A percentile compares a stretch with the other conserved stretches of the same genome.
Conservation (phyloP, 2,329 filamentous ascomycete genomes). For the Didymella segeticola region DNA sequence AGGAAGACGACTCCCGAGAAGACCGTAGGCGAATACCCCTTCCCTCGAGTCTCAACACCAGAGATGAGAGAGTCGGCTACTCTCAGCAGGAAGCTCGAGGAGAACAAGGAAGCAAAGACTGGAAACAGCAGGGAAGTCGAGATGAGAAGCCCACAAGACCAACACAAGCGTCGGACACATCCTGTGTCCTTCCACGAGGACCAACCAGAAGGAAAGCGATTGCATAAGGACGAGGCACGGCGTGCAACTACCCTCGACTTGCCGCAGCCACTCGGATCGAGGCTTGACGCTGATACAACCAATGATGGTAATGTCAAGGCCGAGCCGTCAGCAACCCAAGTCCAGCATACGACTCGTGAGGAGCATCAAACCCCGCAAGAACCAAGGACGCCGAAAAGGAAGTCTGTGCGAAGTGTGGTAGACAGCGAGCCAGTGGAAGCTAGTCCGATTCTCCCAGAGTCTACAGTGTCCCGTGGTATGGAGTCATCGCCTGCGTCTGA, state of each 20-base stretch:
- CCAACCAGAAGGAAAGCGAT: slow-evolving; percentile 45
- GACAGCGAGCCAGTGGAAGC: slow-evolving; percentile 18
- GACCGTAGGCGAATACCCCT: slow-evolving; percentile 35
- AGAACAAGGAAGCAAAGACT: slow-evolving; percentile 53
- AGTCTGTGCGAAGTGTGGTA: slow-evolving; percentile 12
- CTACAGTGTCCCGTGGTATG: slow-evolving; percentile 17
- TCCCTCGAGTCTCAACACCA: slow-evolving; percentile 26
- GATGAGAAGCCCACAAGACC: slow-evolving; percentile 11
- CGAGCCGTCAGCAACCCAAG: slow-evolving; percentile 26
- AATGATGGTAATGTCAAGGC: slow-evolving; percentile 51
- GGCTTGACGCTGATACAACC: slow-evolving; percentile 55
- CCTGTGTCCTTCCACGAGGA: slow-evolving; percentile 40
- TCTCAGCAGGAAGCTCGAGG: neutral
- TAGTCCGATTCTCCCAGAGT: slow-evolving; percentile 41
- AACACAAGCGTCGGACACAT: slow-evolving; percentile 45
- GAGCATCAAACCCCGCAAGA: slow-evolving; percentile 33
- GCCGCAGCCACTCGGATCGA: slow-evolving; percentile 47
- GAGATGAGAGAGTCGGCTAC: neutral
- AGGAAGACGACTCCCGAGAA: neutral
- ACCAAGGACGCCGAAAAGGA: slow-evolving; percentile 26
- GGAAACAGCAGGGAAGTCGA: slow-evolving; percentile 40
- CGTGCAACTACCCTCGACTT: slow-evolving; percentile 27
- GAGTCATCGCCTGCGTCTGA: slow-evolving; percentile 39
- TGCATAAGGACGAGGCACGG: slow-evolving; percentile 33
- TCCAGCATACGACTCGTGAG: slow-evolving; percentile 1